Evolutionary conservation across 2,329 filamentous ascomycete genomes (phyloP), one percentile per base, ranked within the genome.

Genomic region (Talaromyces sp.): DNA sequence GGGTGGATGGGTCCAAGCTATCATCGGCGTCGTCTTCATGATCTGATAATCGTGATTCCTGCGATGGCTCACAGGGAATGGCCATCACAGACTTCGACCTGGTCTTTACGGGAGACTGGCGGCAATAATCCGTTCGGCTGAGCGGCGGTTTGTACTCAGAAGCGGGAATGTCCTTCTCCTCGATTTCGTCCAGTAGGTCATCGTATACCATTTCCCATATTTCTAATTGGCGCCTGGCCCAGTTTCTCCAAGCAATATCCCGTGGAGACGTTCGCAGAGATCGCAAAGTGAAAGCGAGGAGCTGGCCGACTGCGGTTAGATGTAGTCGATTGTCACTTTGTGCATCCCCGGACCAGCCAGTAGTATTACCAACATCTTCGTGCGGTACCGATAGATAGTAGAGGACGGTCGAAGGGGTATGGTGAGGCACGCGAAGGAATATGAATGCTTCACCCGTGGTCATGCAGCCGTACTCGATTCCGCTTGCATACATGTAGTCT

Each of bases 271-370:
- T 69, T 59, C 64, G 43, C 51, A 77, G 61, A 29, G 74, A 72
- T 38, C 64, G 65, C 13, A 77, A 65, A 56, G 70, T 71, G 64
- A 77, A 77, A 19, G 72, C 72, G 3, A 75, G 58, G 17, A 76
- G 66, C 66, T 77, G 73, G 22, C 71, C 70, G 22, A 76, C 68
- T 3, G 73, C 72, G n/a, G 74, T 77, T n/a, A 70, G 66, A 70
- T 76, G 69, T 38, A 76, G 64, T 19, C 61, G 65, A 64, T 74
- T 73, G 19, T 45, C 61, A 51, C 17, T 3, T 10, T 47, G 29
- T 22, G 2, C 17, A 40, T 49, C 31, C 1, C 31, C 67, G 1
- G 49, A 0, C 49, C 22, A 63, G 17, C 63, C 31, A 43, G 67
- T 73, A 53, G 66, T 58, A 3, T 65, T 65, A 29, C 68, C 67